phyloP scores from a whole-genome alignment of 352 stramenopile genomes.

The Phytophthora uliginosa region DNA sequence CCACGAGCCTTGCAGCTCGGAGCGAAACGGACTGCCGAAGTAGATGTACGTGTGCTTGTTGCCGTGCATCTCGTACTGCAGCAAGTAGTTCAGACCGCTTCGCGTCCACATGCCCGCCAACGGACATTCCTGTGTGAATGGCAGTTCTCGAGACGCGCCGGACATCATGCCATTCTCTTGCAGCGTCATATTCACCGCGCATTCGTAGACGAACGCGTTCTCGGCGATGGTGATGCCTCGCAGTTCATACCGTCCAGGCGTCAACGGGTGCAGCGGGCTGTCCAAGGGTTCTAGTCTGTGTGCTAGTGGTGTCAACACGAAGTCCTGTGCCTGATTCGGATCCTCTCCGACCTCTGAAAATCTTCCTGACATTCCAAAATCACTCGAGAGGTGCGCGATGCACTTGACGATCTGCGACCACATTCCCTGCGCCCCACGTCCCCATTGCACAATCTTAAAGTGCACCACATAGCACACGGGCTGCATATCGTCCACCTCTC shows the following conservation, averaged over 20 bases:
- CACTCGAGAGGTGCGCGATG: slow-evolving; percentile 29
- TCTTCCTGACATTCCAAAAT: slow-evolving; percentile 26
- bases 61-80: slow-evolving; percentile 63
- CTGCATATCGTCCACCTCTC: background rate
- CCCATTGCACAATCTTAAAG: slow-evolving; percentile 61
- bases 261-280: slow-evolving; percentile 53
- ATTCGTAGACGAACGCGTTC: slow-evolving; percentile 73
- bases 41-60: slow-evolving; percentile 70
- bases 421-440: slow-evolving; percentile 31
- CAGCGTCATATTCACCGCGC: slow-evolving; percentile 47
- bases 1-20: slow-evolving; percentile 61
- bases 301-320: slow-evolving; percentile 30
- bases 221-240: slow-evolving; percentile 65
- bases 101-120: slow-evolving; percentile 59
- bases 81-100: slow-evolving; percentile 50
- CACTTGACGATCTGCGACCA: slow-evolving; percentile 49
- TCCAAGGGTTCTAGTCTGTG: slow-evolving; percentile 34
- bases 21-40: slow-evolving; percentile 45
- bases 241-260: slow-evolving; percentile 61
- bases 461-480: slow-evolving; percentile 45
- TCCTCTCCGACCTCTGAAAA: slow-evolving; percentile 43
- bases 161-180: slow-evolving; percentile 49
- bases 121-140: slow-evolving; percentile 60
- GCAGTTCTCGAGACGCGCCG: slow-evolving; percentile 59
- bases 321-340: slow-evolving; percentile 40